A percentile compares a stretch with the other conserved stretches of the same genome.
phyloP scores from a whole-genome alignment of 1,139 yeast species.

The Kurtzmaniella natalensis region DNA sequence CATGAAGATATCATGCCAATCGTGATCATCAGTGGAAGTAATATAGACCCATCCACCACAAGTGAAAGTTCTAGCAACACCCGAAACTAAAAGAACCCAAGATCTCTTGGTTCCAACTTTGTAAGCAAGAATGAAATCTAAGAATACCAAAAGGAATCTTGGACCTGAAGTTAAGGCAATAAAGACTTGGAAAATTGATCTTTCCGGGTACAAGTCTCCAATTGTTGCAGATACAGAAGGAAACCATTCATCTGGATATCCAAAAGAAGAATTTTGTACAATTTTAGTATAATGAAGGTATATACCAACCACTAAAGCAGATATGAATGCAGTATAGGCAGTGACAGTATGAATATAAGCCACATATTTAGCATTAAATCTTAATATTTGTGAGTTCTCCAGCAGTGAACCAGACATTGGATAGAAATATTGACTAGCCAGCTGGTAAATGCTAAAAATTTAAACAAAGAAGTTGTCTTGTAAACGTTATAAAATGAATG shows the following conservation, averaged over 20 bases:
- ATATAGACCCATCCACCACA: constrained; percentile 99
- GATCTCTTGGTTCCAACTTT: constrained; percentile 28
- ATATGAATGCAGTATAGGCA: constrained; percentile 68
- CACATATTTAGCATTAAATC: constrained; percentile 57
- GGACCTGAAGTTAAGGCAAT: constrained; percentile 84
- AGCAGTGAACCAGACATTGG: too few species aligned
- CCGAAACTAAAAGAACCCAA: constrained; percentile 45
- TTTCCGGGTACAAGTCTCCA: constrained; percentile 94
- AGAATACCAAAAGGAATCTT: constrained; percentile 65
- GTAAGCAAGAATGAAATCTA: constrained; percentile 48
- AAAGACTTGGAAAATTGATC: constrained; percentile 84
- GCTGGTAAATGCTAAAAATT: too few species aligned
- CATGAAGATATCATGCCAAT: constrained; percentile 94
- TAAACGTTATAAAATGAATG: too few species aligned
- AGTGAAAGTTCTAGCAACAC: constrained; percentile 78
- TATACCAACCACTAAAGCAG: constrained; percentile 71
- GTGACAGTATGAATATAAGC: constrained; percentile 69
- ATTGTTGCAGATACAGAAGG: constrained; percentile 96
- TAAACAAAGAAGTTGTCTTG: too few species aligned
- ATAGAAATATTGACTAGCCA: too few species aligned
- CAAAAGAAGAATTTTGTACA: constrained; percentile 78
- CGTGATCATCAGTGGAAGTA: constrained; percentile 95
- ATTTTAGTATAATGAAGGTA: constrained; percentile 78
- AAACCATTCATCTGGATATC: constrained; percentile 98
- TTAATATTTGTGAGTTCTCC: constrained; percentile 10